These are phyloP conservation scores for Aureobasidium uvarum DNA, from an alignment of 2,329 filamentous ascomycete genomes.

Conservation along the genomic window DNA sequence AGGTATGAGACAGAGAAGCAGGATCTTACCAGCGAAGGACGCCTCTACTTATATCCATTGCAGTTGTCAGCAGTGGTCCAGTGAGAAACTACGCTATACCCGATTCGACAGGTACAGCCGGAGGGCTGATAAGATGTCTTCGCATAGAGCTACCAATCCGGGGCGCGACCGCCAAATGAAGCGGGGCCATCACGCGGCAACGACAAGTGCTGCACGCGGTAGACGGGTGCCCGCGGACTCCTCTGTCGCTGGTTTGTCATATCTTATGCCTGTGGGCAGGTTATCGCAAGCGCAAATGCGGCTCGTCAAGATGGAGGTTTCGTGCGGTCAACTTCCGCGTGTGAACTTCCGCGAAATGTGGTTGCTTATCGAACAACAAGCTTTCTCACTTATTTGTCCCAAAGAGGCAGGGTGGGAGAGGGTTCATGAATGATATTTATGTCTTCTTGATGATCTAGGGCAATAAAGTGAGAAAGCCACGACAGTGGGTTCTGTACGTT, in stretches of 20 bases:
- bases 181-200: conserved; percentile 13
- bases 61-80: neutral
- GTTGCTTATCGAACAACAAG: neutral
- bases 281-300: neutral
- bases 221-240: neutral
- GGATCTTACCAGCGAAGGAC: neutral
- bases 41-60: conserved; percentile 5
- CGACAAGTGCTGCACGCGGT: neutral
- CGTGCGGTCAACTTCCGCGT: conserved; percentile 1
- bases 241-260: neutral
- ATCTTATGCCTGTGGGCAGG: neutral
- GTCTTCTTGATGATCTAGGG: neutral
- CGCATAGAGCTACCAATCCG: neutral
- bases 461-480: neutral
- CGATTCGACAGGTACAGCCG: neutral
- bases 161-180: neutral
- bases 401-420: neutral
- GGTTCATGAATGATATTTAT: neutral
- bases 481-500: too few species aligned
- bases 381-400: conserved; percentile 14
- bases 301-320: neutral
- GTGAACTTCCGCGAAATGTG: neutral
- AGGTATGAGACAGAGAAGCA: neutral
- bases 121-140: neutral
- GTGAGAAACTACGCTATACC: conserved; percentile 1